Evolutionary conservation across 2,329 filamentous ascomycete genomes (phyloP), one percentile per base, ranked within the genome.

Genomic region (Ceratocystis huliohia): DNA sequence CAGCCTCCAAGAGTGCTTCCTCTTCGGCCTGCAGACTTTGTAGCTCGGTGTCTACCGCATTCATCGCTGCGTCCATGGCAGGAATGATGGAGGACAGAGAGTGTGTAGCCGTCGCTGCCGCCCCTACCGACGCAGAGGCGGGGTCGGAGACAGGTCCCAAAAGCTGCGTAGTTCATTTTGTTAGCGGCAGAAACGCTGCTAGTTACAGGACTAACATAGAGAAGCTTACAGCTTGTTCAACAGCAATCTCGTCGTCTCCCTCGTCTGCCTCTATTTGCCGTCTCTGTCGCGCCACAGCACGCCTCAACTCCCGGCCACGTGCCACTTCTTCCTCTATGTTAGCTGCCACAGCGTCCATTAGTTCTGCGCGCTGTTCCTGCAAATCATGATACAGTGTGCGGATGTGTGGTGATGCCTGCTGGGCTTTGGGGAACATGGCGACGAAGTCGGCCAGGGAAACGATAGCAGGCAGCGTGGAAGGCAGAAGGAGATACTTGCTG

Each of bases 381-480:
- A 96, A 80, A 73, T 94, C 88, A 61, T 88, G 84, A 73, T 95
- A 96, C 4, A 96, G 79, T 0, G 81, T 78, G 66, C 84, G 83
- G 61, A 93, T 81, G 66, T 87, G 84, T 0, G 88, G 83, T 61
- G 86, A 87, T 28, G 57, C 50, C 68, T 86, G 87, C 63, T 86
- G 79, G 48, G 82, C 75, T 63, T 81, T 83, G 10, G 91, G 90
- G 72, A 96, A 94, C 53, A 93, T 81, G 33, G 86, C 81, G 56
- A 84, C 85, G 78, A 96, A 96, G 70, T 90, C 83, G 67, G 85
- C 80, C 61, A 91, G 81, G 6, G 89, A 86, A 70, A 91, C 79
- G 72, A 91, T 83, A 69, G 87, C 82, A 53, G 88, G 86, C 46
- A 96, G 80, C 33, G 88, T 82, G 6, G 90, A 86, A 13, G 91